Percentiles rank a stretch among this genome's conserved stretches.
Conservation (phyloP, 768 basidiomycete species). For the Leccinum obscurum region DNA sequence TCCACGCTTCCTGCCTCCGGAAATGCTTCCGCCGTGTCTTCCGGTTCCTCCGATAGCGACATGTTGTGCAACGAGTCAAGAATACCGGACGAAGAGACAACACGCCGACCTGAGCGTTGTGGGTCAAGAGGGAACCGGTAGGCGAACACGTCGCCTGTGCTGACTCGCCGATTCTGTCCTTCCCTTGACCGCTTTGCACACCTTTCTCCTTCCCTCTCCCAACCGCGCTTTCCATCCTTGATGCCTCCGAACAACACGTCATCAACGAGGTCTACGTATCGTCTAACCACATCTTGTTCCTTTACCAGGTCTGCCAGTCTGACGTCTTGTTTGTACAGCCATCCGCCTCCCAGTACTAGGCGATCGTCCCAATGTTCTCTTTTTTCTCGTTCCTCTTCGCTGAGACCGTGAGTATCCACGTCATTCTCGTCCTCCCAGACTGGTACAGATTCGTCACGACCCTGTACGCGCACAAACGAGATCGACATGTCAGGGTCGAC, state of each 20-base stretch:
- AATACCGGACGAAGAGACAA: slow-evolving; percentile 59
- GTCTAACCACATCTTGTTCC: slow-evolving; percentile 56
- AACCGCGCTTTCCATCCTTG: slow-evolving; percentile 47
- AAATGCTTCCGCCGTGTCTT: slow-evolving; percentile 46
- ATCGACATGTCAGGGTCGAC: slow-evolving; percentile 62
- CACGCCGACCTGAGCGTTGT: slow-evolving; percentile 39
- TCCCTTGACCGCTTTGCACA: slow-evolving; percentile 44
- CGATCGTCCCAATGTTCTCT: slow-evolving; percentile 80
- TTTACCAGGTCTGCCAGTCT: slow-evolving; percentile 49
- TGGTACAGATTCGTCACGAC: slow-evolving; percentile 61
- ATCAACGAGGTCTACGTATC: slow-evolving; percentile 79
- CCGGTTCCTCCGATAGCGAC: slow-evolving; percentile 56
- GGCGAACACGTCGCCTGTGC: slow-evolving; percentile 32
- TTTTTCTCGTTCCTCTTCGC: slow-evolving; percentile 53
- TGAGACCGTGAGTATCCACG: slow-evolving; percentile 41
- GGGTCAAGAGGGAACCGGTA: slow-evolving; percentile 23
- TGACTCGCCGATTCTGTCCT: slow-evolving; percentile 36
- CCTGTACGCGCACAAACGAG: slow-evolving; percentile 70
- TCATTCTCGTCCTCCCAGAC: slow-evolving; percentile 81
- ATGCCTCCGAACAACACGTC: slow-evolving; percentile 71
- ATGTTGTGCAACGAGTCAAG: slow-evolving; percentile 52
- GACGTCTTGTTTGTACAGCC: slow-evolving; percentile 76
- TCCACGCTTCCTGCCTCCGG: slow-evolving; percentile 48
- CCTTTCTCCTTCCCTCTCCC: slow-evolving; percentile 48
- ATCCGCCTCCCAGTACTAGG: slow-evolving; percentile 77